Evolutionary conservation across 2,329 filamentous ascomycete genomes (phyloP).

Genomic region (Waltergamsia citrina): DNA sequence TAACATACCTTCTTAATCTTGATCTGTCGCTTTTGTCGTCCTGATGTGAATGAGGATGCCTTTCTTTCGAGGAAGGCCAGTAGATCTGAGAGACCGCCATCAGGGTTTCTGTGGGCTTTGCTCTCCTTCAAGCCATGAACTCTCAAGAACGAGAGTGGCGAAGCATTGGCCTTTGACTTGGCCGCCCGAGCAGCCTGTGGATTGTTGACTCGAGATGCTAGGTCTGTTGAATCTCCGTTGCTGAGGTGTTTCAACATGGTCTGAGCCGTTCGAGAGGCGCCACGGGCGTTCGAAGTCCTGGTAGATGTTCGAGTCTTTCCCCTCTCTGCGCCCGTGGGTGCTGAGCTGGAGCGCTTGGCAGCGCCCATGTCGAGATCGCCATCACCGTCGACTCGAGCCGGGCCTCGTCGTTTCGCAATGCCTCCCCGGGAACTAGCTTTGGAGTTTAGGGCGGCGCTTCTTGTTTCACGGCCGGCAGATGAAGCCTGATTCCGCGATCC

Average conservation of each 20-base stretch:
- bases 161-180: constrained; percentile 11
- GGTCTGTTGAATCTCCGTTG: constrained; percentile 19
- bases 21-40: constrained; percentile 36
- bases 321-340: constrained; percentile 14
- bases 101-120: constrained; percentile 56
- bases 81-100: constrained; percentile 56
- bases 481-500: constrained; percentile 14
- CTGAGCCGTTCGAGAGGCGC: constrained; percentile 27
- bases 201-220: constrained; percentile 24
- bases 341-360: constrained; percentile 20
- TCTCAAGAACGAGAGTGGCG: constrained; percentile 25
- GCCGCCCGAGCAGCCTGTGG: constrained; percentile 13
- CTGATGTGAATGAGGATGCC: constrained; percentile 43
- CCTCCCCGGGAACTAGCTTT: constrained; percentile 32
- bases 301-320: constrained; percentile 19
- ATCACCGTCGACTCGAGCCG: constrained; percentile 38
- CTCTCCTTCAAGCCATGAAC: constrained; percentile 58
- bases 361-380: constrained; percentile 52
- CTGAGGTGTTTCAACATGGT: constrained; percentile 32
- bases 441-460: constrained; percentile 16
- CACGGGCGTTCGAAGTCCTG: constrained; percentile 15
- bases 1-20: constrained; percentile 71
- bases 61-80: constrained; percentile 65
- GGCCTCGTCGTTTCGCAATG: constrained; percentile 38
- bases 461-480: constrained; percentile 17